phyloP scores from a whole-genome alignment of 164 flowering plant genomes.

The Protea cynaroides region DNA sequence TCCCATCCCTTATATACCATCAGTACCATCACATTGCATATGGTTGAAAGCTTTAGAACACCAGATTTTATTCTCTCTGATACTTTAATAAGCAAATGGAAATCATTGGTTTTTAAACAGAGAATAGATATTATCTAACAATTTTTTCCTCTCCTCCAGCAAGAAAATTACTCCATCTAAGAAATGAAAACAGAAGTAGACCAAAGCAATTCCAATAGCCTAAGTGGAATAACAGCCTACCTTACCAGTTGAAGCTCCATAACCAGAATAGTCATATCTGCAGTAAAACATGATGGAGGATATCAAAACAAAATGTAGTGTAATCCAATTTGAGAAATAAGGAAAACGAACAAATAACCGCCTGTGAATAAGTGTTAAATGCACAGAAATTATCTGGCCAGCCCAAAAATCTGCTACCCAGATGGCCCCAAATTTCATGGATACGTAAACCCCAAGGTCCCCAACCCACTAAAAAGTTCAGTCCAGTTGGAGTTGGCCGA shows the following conservation, averaged over 20 bases:
- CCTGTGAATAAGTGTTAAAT: neutral
- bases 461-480: too few species aligned
- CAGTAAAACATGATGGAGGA: slow-evolving; percentile 18
- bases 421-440: too few species aligned
- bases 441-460: too few species aligned
- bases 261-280: slow-evolving; percentile 97
- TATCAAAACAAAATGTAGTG: slow-evolving; percentile 12
- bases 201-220: neutral
- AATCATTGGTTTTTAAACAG: too few species aligned
- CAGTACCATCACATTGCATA: too few species aligned
- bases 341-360: neutral
- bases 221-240: slow-evolving; percentile 30
- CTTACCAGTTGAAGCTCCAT: slow-evolving; percentile 95
- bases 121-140: too few species aligned
- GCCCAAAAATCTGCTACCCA: too few species aligned
- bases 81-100: too few species aligned
- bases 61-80: too few species aligned
- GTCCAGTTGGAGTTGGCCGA: too few species aligned
- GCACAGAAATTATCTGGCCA: neutral
- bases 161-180: neutral
- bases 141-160: neutral
- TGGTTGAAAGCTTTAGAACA: too few species aligned
- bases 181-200: neutral
- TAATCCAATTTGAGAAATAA: neutral
- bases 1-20: too few species aligned